Percentiles rank a stretch among this genome's conserved stretches.
Conservation (phyloP, 2,329 filamentous ascomycete species). For the Aspergillus ustus region DNA sequence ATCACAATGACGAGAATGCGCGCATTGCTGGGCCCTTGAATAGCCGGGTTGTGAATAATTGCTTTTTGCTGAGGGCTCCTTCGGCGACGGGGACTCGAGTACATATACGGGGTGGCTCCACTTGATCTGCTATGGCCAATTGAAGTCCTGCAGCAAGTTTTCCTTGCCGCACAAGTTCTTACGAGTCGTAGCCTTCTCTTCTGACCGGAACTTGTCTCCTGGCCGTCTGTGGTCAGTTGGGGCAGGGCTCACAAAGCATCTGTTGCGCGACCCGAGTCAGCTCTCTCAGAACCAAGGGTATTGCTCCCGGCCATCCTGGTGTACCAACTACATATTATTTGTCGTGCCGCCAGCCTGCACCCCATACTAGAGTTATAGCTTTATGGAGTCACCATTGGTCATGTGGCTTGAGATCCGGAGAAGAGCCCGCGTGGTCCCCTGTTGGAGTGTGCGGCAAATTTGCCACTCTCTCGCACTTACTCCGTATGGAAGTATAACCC, state of each 20-base stretch:
- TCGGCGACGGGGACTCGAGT: not conserved
- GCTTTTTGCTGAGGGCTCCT: not conserved
- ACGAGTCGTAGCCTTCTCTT: constrained; percentile 7
- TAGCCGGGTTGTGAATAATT: not conserved
- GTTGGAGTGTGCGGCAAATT: constrained; percentile 5
- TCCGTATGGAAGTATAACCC: not conserved
- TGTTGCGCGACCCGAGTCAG: not conserved
- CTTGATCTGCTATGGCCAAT: constrained; percentile 22
- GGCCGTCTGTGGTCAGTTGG: not conserved
- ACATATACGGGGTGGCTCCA: constrained; percentile 6
- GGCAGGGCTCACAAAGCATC: not conserved
- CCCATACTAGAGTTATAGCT: not conserved
- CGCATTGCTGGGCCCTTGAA: not conserved
- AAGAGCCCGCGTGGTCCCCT: constrained; percentile 4
- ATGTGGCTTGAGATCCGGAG: constrained; percentile 3
- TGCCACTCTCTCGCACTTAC: constrained; percentile 4
- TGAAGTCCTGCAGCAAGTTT: constrained; percentile 6
- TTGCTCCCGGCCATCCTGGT: not conserved
- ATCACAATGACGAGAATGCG: not conserved
- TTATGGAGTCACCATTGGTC: constrained; percentile 2
- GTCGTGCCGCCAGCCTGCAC: not conserved
- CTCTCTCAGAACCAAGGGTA: not conserved
- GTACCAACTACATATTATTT: not conserved
- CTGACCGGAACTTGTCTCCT: not conserved
- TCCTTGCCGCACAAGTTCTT: constrained; percentile 4